Conservation (phyloP, 306 rosid genomes). For the Biancaea sappan region DNA sequence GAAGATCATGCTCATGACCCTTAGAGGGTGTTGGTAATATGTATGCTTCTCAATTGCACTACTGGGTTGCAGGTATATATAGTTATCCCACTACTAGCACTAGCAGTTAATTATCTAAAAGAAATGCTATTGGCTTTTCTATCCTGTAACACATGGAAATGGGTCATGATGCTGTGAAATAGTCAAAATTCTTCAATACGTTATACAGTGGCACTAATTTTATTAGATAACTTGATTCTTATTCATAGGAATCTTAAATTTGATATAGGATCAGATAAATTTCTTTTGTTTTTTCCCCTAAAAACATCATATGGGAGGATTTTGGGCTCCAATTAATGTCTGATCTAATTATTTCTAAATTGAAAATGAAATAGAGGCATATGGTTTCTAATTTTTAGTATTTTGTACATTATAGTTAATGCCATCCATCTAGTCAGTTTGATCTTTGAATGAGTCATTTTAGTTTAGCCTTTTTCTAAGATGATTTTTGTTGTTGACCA, state of each 20-base stretch:
- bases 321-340: background rate
- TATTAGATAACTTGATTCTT: background rate
- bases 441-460: background rate
- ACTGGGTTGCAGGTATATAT: slow-evolving; percentile 55
- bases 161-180: background rate
- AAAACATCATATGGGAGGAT: background rate
- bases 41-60: slow-evolving; percentile 69
- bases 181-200: background rate
- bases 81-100: background rate
- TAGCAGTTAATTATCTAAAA: background rate
- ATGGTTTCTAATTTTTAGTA: too few species aligned
- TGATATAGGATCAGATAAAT: background rate
- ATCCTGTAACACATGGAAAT: background rate
- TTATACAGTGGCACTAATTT: background rate
- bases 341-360: background rate
- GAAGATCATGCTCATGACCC: slow-evolving; percentile 70
- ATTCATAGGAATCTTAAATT: background rate
- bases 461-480: background rate
- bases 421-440: background rate
- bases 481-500: background rate
- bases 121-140: background rate
- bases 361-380: too few species aligned
- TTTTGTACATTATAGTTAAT: too few species aligned
- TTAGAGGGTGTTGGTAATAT: slow-evolving; percentile 76
- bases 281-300: background rate